Evolutionary conservation across 108 stramenopile species (phyloP).

Genomic region (Asterionellopsis glacialis): DNA sequence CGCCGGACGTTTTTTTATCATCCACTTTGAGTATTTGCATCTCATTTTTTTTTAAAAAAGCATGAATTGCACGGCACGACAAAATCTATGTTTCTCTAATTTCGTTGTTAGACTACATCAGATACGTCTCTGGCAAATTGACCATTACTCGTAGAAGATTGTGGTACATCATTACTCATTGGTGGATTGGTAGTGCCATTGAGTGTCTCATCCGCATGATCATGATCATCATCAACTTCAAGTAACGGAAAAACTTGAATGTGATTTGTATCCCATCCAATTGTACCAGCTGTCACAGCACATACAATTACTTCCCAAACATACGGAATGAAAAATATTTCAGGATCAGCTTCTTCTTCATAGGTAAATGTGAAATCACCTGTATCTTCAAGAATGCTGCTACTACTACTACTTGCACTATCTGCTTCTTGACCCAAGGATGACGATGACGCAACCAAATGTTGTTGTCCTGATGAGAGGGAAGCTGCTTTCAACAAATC

Average conservation of each 20-base stretch:
- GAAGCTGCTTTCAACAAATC: not conserved
- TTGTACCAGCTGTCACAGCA: conserved; percentile 40
- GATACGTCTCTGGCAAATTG: no score
- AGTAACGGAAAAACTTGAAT: conserved; percentile 62
- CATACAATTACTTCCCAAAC: conserved; percentile 71
- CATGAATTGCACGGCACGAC: no score
- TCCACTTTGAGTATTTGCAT: no score
- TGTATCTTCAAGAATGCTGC: conserved; percentile 12
- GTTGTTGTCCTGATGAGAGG: no score
- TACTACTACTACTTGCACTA: conserved; percentile 10
- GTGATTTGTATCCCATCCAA: conserved; percentile 61
- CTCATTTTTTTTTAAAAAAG: no score
- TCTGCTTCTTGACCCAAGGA: not conserved
- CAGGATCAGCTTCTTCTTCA: conserved; percentile 80
- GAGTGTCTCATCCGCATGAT: not conserved
- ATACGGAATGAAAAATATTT: conserved; percentile 79
- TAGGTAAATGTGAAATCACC: conserved; percentile 72
- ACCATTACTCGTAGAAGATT: no score
- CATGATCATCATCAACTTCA: conserved; percentile 25
- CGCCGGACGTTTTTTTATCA: no score
- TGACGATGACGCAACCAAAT: no score
- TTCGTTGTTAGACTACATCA: no score
- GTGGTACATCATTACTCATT: no score
- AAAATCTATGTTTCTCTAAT: no score
- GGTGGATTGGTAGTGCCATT: no score